Evolutionary conservation across 202 grass and related monocot genomes (phyloP), one percentile per base, ranked within the genome.

Genomic region (Schoenoplectus triqueter): DNA sequence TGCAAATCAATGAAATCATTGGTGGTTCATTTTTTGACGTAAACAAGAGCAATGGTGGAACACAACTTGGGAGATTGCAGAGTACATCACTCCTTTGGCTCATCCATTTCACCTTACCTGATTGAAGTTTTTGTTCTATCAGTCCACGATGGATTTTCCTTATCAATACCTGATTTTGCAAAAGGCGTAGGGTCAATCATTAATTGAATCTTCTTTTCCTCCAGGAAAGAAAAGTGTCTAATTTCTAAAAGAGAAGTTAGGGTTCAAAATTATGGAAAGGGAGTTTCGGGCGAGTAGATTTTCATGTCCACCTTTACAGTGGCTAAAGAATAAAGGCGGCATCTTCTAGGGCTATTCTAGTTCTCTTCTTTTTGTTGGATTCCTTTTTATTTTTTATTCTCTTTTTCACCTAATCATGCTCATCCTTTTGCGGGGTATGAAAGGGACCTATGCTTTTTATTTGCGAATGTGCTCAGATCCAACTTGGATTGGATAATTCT

Each of bases 141-240:
- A 22, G 66, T 87, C 91, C 89, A 87, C 81, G 47, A 62, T 68
- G 82, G 74, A 86, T 88, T 92, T 92, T 86, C 90, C 79, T 90
- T 93, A 90, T 92, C 91, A 85, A 90, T 80, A 91, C 85, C 84
- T 65, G 87, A 91, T 87, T 83, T 89, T 76, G 76, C 86, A 86
- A 91, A 82, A 67, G 83, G n/a, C 81, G 89, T 91, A 57, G 10
- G 87, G 91, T 59, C 91, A 97, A 96, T 93, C 87, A 96, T 96
- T 91, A 79, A 90, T 92, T 95, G 91, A 91, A 93, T 95, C 85
- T 89, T 63, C 82, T 91, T 83, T 81, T 84, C 39, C 52, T 59
- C 66, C 75, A 87, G 88, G 86, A 87, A 55, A n/a, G 42, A 83
- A 90, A 83, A 73, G 85, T 92, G 80, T 86, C 78, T 68, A 87